Conservation (phyloP, 2,329 filamentous ascomycete genomes). For the Dothistroma pini region DNA sequence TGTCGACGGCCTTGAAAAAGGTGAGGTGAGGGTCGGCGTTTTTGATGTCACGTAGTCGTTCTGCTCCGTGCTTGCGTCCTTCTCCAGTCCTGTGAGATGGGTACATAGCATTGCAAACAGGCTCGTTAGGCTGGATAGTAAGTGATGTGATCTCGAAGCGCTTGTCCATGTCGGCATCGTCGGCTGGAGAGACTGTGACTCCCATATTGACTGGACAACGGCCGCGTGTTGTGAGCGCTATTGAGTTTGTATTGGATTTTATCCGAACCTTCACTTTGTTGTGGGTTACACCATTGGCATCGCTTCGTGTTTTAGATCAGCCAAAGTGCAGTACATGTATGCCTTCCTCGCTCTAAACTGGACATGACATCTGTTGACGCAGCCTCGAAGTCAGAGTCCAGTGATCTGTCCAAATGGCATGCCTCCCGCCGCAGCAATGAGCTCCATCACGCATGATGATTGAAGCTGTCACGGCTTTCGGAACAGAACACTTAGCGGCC, state of each 20-base stretch:
- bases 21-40: constrained; percentile 24
- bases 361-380: no score
- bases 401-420: no score
- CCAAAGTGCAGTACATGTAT: no score
- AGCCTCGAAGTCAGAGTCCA: no score
- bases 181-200: constrained; percentile 23
- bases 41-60: constrained; percentile 23
- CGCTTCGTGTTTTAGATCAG: neutral
- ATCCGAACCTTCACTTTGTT: neutral
- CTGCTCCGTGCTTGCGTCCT: constrained; percentile 25
- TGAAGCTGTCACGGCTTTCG: no score
- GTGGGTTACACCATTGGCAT: neutral
- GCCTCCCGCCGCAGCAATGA: no score
- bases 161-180: constrained; percentile 30
- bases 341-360: no score
- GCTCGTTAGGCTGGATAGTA: constrained; percentile 30
- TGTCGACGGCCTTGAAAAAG: constrained; percentile 32
- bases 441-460: no score
- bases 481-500: no score
- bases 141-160: constrained; percentile 31
- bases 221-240: neutral
- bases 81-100: constrained; percentile 27
- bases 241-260: neutral
- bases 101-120: constrained; percentile 28
- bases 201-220: neutral